These are phyloP conservation scores for Lepiota subincarnata DNA, from an alignment of 768 basidiomycete species.

Conservation along the genomic window DNA sequence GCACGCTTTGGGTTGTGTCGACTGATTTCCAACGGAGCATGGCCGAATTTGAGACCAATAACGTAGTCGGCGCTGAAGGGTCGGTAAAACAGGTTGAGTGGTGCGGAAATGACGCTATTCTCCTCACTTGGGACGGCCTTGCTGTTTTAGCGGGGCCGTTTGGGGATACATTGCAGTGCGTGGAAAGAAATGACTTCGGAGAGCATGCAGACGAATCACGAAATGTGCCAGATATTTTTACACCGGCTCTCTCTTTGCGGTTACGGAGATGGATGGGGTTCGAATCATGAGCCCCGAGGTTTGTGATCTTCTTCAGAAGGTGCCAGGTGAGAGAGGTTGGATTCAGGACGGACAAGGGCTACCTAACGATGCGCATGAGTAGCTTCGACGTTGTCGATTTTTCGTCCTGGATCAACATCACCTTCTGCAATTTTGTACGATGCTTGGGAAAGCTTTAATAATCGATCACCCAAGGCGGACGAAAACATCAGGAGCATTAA, in stretches of 20 bases:
- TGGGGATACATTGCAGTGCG: conserved; percentile 82
- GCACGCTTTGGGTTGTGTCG: conserved; percentile 90
- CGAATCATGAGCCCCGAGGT: conserved; percentile 76
- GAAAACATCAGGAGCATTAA: conserved; percentile 88
- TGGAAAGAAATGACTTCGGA: conserved; percentile 1
- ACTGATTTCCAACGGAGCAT: conserved; percentile 86
- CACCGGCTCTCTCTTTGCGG: conserved; percentile 64
- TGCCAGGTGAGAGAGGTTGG: conserved; percentile 55
- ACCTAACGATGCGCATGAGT: background rate
- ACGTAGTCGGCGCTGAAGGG: conserved; percentile 51
- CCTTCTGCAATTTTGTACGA: conserved; percentile 90
- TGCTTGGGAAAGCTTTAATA: conserved; percentile 84
- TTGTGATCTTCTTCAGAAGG: conserved; percentile 91
- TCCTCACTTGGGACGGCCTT: conserved; percentile 76
- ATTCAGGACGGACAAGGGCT: background rate
- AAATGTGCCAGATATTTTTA: conserved; percentile 65
- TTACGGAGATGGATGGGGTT: conserved; percentile 88
- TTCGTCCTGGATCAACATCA: conserved; percentile 88
- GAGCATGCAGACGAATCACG: background rate
- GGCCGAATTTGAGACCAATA: conserved; percentile 78
- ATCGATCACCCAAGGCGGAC: conserved; percentile 86
- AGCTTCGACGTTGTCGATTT: conserved; percentile 80
- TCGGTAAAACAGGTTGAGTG: conserved; percentile 75
- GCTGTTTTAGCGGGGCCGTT: conserved; percentile 89
- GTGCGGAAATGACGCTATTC: conserved; percentile 95